These are phyloP conservation scores for Poa annua DNA, from an alignment of 176 grass and related monocot species.

Conservation along the genomic window DNA sequence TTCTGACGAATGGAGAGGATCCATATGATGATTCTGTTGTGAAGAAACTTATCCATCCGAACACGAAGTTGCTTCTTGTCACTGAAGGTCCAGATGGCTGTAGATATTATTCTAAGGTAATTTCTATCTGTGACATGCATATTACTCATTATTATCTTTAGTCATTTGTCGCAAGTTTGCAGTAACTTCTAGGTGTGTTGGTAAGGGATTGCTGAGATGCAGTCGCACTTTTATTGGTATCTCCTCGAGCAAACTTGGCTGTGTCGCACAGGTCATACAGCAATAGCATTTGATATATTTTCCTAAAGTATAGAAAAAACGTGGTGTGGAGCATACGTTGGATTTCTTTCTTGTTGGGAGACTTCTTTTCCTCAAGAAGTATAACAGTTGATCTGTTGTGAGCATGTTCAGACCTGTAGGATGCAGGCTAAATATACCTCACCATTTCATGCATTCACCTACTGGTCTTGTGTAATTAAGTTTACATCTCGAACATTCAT, in stretches of 20 bases:
- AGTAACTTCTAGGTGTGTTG: constrained; percentile 5
- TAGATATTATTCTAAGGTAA: constrained; percentile 99
- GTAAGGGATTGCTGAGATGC: background rate
- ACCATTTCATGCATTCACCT: constrained; percentile 20
- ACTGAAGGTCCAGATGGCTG: constrained; percentile 93
- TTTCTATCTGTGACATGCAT: background rate
- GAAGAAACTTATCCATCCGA: constrained; percentile 82
- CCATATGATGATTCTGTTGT: constrained; percentile 93
- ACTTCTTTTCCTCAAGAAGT: background rate
- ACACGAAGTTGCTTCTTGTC: constrained; percentile 90
- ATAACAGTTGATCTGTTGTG: constrained; percentile 25
- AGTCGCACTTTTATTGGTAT: background rate
- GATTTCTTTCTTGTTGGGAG: background rate
- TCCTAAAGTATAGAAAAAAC: constrained; percentile 9
- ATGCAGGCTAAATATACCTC: background rate
- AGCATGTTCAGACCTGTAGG: constrained; percentile 4
- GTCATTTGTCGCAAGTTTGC: constrained; percentile 27
- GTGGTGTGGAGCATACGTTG: background rate
- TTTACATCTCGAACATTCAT: background rate
- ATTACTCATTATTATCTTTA: background rate
- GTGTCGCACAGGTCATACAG: background rate
- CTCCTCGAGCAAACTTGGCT: constrained; percentile 9
- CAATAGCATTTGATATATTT: background rate
- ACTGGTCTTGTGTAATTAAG: constrained; percentile 4
- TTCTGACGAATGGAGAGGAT: constrained; percentile 87